phyloP scores from a whole-genome alignment of 2,329 filamentous ascomycete genomes.

The Pseudogymnoascus sp. region DNA sequence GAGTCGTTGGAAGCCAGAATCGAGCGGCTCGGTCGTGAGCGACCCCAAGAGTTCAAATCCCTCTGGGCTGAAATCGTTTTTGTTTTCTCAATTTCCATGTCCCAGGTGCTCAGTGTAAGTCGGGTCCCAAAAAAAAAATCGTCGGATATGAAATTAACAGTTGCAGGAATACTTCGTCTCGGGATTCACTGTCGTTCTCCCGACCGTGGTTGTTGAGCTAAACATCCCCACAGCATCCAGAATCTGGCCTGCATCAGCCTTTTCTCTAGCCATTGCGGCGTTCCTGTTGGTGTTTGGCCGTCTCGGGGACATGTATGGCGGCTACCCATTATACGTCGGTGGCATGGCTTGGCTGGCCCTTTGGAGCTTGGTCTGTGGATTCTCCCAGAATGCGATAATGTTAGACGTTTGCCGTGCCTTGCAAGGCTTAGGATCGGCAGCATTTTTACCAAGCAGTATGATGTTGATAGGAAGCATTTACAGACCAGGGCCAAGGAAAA shows the following conservation, averaged over 20 bases:
- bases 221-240: slow-evolving; percentile 52
- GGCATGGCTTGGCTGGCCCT: slow-evolving; percentile 58
- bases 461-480: slow-evolving; percentile 60
- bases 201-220: slow-evolving; percentile 54
- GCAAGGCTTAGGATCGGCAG: slow-evolving; percentile 66
- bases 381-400: slow-evolving; percentile 61
- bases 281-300: slow-evolving; percentile 59
- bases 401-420: slow-evolving; percentile 67
- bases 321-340: slow-evolving; percentile 50
- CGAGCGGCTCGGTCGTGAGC: slow-evolving; percentile 49
- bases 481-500: slow-evolving; percentile 61
- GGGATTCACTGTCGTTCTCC: slow-evolving; percentile 68
- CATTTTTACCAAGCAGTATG: slow-evolving; percentile 62
- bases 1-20: slow-evolving; percentile 32
- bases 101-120: slow-evolving; percentile 47
- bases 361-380: slow-evolving; percentile 65
- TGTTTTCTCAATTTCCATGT: slow-evolving; percentile 52
- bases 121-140: background rate
- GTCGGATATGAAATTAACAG: slow-evolving; percentile 4
- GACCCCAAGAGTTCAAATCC: slow-evolving; percentile 46
- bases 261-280: slow-evolving; percentile 47
- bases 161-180: slow-evolving; percentile 58
- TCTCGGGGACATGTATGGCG: slow-evolving; percentile 56
- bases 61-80: slow-evolving; percentile 50
- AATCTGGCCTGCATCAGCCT: slow-evolving; percentile 59